Base-by-base conservation (phyloP, 2,329 filamentous ascomycete species). In the Grosmannia clavigera region DNA sequence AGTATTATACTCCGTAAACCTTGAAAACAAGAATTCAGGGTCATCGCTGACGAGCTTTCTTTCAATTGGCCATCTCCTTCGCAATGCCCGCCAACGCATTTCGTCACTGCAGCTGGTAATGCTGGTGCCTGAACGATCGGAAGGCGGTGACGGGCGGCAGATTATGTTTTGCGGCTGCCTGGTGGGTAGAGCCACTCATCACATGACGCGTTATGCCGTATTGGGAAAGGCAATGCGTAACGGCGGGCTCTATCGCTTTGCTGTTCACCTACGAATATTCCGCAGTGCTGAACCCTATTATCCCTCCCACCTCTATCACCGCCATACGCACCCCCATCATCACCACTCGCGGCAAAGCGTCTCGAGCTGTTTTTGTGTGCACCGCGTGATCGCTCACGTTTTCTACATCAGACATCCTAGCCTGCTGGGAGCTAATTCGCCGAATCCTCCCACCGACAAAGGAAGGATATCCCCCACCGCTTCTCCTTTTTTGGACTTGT, bases 181-280 rank as follows among this genome's bases (percentile, higher is more conserved):
- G 22, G 27, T 14, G 25, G 50, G 1, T 52, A 9, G 27, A 31
- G 12, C 25, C 11, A 9, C 43, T 43, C 35, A 55, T 64, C 62
- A 64, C 62, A 60, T 64, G 62, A 64, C 50, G 53, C 59, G 55
- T 54, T 57, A 59, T 62, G 35, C 62, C 58, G 2, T 40, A 58
- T 55, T 12, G 38, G 54, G 57, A 51, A 60, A 40, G 59, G 27
- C 43, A 48, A 29, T 27, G 58, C 43, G 51, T 58, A 53, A 51
- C 38, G 52, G 40, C 14, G 29, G 25, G 58, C 14, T 33, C 33
- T 35, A 52, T 51, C 53, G 58, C 53, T 60, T 60, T 51, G 58
- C 58, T 60, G 58, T 40, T 40, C 31, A 58, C 27, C 43, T 43
- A 38, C 43, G 56, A 58, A 58, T 57, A 58, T 58, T 58, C 57